Base-by-base conservation (phyloP, 257 asterid species). In the Nicotiana attenuata region DNA sequence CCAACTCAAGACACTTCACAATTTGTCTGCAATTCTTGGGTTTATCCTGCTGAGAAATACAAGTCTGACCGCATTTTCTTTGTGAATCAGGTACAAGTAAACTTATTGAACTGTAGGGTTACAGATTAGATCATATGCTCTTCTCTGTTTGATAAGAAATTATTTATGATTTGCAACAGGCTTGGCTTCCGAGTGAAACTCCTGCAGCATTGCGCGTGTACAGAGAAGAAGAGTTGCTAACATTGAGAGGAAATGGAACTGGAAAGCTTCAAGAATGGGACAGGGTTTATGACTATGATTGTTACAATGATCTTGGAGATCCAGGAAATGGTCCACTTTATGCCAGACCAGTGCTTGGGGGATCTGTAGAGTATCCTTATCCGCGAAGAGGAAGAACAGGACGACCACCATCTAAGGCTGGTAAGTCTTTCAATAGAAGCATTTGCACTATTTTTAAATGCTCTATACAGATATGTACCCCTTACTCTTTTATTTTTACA, bases 21-120 rank as follows among this genome's bases (percentile, higher is more conserved):
- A 73, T 93, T 93, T 85, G 68, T 88, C 76, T 93, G 97, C 89
- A 87, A 93, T 82, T 93, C 97, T 17, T 93, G 97, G 97, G 87
- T 92, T 82, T 93, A 91, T 79, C 92, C 92, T 8, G 85, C 90
- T 38, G 85, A 91, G 14, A 75, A 82, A 67, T 91, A 93, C 87
- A 66, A 87, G 45, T 83, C 79, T 29, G 88, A 88, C 79, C 92
- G 97, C 5, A 66, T 92, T 56, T 93, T 93, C 83, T 93, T 93
- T 29, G 60, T 93, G 28, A 93, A 92, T 84, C 88, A 92, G 92
- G 97, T 92, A 82, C 3, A 28, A 0, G 17, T 11, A 24, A 4
- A 22, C 1, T n/a, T 5, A 60, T 22, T 8, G 3, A n/a, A 60
- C 0, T 16, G 6, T 6, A 17, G 8, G 2, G 7, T 19, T 6